phyloP scores from a whole-genome alignment of 2,329 filamentous ascomycete genomes.

The Stromatinia cepivora region DNA sequence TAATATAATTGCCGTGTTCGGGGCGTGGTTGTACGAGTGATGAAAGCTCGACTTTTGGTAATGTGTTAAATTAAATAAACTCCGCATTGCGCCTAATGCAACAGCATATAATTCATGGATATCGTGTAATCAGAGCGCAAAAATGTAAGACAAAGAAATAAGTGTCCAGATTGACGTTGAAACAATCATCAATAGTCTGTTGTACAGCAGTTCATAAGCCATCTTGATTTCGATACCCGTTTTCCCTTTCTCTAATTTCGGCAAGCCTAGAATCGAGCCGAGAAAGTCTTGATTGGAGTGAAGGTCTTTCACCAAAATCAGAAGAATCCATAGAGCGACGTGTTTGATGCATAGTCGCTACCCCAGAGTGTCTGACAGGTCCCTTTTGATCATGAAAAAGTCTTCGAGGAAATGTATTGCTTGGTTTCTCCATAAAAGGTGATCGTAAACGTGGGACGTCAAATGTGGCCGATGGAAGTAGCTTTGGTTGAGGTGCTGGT shows the following conservation, averaged over 20 bases:
- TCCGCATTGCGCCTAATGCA: not conserved
- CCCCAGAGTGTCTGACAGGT: conserved; percentile 48
- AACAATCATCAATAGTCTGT: conserved; percentile 4
- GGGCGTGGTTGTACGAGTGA: not conserved
- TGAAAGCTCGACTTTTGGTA: not conserved
- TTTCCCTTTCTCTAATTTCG: conserved; percentile 36
- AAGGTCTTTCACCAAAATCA: conserved; percentile 37
- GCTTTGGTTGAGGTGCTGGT: conserved; percentile 33
- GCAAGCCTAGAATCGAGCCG: conserved; percentile 36
- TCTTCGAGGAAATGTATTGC: conserved; percentile 62
- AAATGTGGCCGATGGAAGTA: conserved; percentile 41
- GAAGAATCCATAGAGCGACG: conserved; percentile 40
- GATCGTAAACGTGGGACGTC: conserved; percentile 54
- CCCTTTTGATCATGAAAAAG: conserved; percentile 44
- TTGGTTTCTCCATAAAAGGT: conserved; percentile 55
- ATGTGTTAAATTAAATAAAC: conserved; percentile 1
- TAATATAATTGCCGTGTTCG: not conserved
- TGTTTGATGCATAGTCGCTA: conserved; percentile 57
- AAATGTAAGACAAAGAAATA: conserved; percentile 11
- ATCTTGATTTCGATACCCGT: conserved; percentile 22
- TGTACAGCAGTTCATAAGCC: not conserved
- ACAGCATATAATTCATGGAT: conserved; percentile 1
- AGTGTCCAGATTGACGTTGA: not conserved
- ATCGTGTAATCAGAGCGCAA: conserved; percentile 2
- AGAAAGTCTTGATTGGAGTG: conserved; percentile 35